Evolutionary conservation across 257 asterid genomes (phyloP).

Genomic region (Solanum piurae): DNA sequence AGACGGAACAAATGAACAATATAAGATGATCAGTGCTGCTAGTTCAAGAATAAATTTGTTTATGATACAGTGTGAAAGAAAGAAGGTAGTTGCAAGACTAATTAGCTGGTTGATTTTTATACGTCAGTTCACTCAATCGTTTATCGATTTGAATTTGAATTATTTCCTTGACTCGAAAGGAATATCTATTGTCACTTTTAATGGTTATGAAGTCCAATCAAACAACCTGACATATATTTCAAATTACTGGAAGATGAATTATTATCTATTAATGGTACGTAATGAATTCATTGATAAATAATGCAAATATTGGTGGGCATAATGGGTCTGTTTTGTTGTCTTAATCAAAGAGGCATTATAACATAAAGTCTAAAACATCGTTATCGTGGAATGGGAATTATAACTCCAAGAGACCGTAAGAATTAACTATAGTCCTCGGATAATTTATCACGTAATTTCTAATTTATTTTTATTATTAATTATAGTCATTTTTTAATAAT

Average conservation of each 20-base stretch:
- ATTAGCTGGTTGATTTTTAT: too few species aligned
- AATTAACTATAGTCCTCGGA: background rate
- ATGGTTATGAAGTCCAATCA: background rate
- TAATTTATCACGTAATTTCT: too few species aligned
- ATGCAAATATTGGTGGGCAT: background rate
- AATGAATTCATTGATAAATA: background rate
- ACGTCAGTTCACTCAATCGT: background rate
- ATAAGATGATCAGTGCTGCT: too few species aligned
- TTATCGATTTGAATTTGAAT: background rate
- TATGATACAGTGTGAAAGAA: too few species aligned
- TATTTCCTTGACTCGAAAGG: background rate
- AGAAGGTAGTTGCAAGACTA: too few species aligned
- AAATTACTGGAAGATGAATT: too few species aligned
- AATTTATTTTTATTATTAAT: too few species aligned
- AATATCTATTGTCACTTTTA: background rate
- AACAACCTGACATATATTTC: background rate
- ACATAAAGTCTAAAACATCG: background rate
- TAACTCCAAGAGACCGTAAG: background rate
- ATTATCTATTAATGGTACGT: background rate
- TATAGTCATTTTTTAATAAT: too few species aligned
- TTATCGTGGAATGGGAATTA: background rate
- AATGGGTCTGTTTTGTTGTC: too few species aligned
- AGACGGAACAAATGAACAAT: too few species aligned
- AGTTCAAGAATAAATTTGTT: too few species aligned
- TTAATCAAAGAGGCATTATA: too few species aligned